Base-by-base conservation (phyloP, 805 yeast species). In the Brettanomyces bruxellensis region DNA sequence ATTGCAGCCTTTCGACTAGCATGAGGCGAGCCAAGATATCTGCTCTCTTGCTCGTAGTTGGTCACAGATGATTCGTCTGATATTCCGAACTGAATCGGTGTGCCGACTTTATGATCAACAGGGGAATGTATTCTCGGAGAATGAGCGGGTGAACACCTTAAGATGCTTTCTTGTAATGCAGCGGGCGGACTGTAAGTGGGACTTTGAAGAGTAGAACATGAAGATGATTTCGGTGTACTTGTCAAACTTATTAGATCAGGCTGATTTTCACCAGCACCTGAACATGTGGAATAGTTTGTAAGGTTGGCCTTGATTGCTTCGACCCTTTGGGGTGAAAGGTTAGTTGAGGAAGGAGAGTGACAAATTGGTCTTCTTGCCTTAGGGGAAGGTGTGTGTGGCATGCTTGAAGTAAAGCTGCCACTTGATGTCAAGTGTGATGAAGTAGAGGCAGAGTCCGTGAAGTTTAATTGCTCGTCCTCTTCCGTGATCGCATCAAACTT, bases 231-330 rank as follows among this genome's bases (percentile, higher is more conserved):
- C 5, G 53, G 46, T 3, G 67, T 62, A 34, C 64, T 60, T 7
- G 59, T 43, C 23, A 62, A 51, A 45, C 63, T 60, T 32, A 63
- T 62, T 22, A 63, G 48, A 45, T 62, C 66, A 3, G 58, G 59
- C 35, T 53, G 53, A 34, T 28, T 28, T 9, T 50, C 51, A 3
- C 32, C 45, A 2, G 39, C 40, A 12, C 22, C 40, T 11, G 34
- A 13, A n/a, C 2, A 6, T 22, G n/a, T 7, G 23, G 32, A 32
- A 12, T 9, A 7, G 32, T 7, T 28, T 2, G 32, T 28, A 18
- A 18, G 18, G 32, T 28, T 28, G 32, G 32, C 32, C 32, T 28
- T 28, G 11, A 28, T 28, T 7, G 32, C 32, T 9, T 28, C 3
- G 11, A 28, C 32, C 11, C 11, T 28, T 9, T 28, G 32, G 11